phyloP scores from a whole-genome alignment of 1,284 basidiomycete species.

The Cystobasidium sp. region DNA sequence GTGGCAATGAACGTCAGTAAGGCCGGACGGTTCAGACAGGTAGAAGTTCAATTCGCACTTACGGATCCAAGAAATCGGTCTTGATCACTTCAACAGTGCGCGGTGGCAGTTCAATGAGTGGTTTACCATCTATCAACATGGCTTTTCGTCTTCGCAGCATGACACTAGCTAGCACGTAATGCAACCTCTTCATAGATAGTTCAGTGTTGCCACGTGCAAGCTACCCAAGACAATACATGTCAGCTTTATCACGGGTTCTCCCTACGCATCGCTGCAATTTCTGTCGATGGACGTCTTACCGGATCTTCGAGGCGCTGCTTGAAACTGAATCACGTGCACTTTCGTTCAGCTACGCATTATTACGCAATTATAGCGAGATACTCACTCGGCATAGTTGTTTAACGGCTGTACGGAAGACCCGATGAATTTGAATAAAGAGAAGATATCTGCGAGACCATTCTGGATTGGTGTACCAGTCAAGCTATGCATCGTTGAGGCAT shows the following conservation, averaged over 20 bases:
- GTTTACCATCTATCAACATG: slow-evolving; percentile 76
- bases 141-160: slow-evolving; percentile 92
- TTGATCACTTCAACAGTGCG: slow-evolving; percentile 73
- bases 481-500: not conserved
- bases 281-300: not conserved
- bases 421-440: slow-evolving; percentile 85
- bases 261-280: no score
- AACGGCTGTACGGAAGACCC: slow-evolving; percentile 71
- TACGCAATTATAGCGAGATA: not conserved
- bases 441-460: slow-evolving; percentile 70
- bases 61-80: slow-evolving; percentile 55
- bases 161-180: slow-evolving; percentile 80
- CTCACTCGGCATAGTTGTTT: slow-evolving; percentile 66
- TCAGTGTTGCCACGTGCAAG: slow-evolving; percentile 72
- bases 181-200: slow-evolving; percentile 54
- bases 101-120: slow-evolving; percentile 79
- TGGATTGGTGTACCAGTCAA: slow-evolving; percentile 57
- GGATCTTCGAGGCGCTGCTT: slow-evolving; percentile 5
- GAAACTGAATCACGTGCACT: not conserved
- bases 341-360: no score
- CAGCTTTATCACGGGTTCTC: not conserved
- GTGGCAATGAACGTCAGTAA: slow-evolving; percentile 59
- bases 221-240: not conserved
- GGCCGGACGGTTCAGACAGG: not conserved
- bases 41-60: not conserved